These are phyloP conservation scores for Brassica hybrid DNA, from an alignment of 441 rosid species.

Conservation along the genomic window DNA sequence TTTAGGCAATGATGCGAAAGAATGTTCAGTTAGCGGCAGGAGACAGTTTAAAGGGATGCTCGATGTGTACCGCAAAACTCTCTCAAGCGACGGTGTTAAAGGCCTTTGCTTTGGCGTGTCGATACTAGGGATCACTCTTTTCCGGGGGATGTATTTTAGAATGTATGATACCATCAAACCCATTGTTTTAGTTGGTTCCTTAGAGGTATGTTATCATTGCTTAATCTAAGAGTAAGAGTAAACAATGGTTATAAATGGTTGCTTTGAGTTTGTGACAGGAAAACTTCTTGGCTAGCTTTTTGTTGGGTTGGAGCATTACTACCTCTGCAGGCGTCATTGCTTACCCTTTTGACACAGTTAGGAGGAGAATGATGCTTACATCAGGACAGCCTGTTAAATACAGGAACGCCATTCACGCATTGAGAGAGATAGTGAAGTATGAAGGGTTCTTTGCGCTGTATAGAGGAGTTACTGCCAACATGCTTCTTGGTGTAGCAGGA, in stretches of 20 bases:
- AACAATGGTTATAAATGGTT: not conserved
- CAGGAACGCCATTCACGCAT: slow-evolving; percentile 63
- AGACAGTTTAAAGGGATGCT: slow-evolving; percentile 77
- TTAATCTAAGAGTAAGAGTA: not conserved
- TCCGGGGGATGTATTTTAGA: slow-evolving; percentile 94
- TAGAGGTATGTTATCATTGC: slow-evolving; percentile 55
- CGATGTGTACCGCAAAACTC: slow-evolving; percentile 79
- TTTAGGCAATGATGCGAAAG: slow-evolving; percentile 79
- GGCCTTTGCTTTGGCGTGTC: slow-evolving; percentile 90
- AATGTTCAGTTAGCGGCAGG: slow-evolving; percentile 53
- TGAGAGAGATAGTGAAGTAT: slow-evolving; percentile 58
- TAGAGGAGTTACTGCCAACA: slow-evolving; percentile 87
- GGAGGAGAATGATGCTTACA: slow-evolving; percentile 96
- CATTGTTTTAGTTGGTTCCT: slow-evolving; percentile 75
- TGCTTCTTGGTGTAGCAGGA: slow-evolving; percentile 95
- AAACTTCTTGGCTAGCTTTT: slow-evolving; percentile 86
- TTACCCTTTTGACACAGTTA: slow-evolving; percentile 86
- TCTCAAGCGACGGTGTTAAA: slow-evolving; percentile 62
- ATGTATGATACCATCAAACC: slow-evolving; percentile 78
- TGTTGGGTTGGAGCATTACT: slow-evolving; percentile 93
- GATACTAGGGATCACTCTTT: slow-evolving; percentile 81
- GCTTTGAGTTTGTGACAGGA: slow-evolving; percentile 55
- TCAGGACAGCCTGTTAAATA: slow-evolving; percentile 83
- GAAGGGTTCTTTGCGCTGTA: slow-evolving; percentile 79
- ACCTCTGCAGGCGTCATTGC: slow-evolving; percentile 85